Percentiles rank a stretch among this genome's conserved stretches.
These are phyloP conservation scores for Dimargaris xerosporica DNA, from an alignment of 192 early-diverging fungal species.

Conservation along the genomic window DNA sequence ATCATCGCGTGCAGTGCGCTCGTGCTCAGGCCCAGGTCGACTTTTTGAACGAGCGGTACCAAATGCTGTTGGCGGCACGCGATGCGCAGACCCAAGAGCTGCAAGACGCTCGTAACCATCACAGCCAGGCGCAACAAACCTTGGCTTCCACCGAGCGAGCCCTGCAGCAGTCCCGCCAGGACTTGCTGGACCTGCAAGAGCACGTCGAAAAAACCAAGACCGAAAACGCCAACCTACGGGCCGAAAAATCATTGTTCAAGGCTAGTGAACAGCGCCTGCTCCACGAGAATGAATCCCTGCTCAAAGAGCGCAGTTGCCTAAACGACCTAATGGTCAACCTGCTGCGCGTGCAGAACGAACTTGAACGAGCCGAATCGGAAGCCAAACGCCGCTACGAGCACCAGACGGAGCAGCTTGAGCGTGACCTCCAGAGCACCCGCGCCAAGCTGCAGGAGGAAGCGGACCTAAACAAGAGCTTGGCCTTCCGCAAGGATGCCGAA, in stretches of 20 bases:
- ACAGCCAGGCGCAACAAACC: slow-evolving; percentile 28
- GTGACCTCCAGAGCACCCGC: slow-evolving; percentile 26
- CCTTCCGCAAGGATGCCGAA: slow-evolving; percentile 22
- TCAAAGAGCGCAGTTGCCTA: slow-evolving; percentile 32
- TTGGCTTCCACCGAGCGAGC: slow-evolving; percentile 41
- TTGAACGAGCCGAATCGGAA: slow-evolving; percentile 21
- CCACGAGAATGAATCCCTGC: slow-evolving; percentile 31
- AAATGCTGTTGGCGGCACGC: slow-evolving; percentile 33
- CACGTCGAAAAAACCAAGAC: slow-evolving; percentile 26
- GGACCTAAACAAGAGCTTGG: slow-evolving; percentile 17
- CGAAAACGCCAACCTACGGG: slow-evolving; percentile 34
- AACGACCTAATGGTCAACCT: slow-evolving; percentile 32
- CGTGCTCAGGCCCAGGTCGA: slow-evolving; percentile 41
- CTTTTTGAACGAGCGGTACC: slow-evolving; percentile 43
- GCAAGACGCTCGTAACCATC: slow-evolving; percentile 40
- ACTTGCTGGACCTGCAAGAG: slow-evolving; percentile 31
- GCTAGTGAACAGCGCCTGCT: slow-evolving; percentile 30
- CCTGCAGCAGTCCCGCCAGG: slow-evolving; percentile 35
- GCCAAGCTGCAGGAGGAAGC: slow-evolving; percentile 29
- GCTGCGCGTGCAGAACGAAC: slow-evolving; percentile 36
- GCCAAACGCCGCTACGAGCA: slow-evolving; percentile 26
- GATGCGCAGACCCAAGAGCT: slow-evolving; percentile 43
- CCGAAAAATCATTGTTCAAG: slow-evolving; percentile 38
- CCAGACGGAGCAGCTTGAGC: slow-evolving; percentile 23
- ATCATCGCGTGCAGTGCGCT: slow-evolving; percentile 44